A percentile compares a stretch with the other conserved stretches of the same genome.
phyloP scores from a whole-genome alignment of 495 filamentous ascomycete genomes.

The Aspergillus baeticus region DNA sequence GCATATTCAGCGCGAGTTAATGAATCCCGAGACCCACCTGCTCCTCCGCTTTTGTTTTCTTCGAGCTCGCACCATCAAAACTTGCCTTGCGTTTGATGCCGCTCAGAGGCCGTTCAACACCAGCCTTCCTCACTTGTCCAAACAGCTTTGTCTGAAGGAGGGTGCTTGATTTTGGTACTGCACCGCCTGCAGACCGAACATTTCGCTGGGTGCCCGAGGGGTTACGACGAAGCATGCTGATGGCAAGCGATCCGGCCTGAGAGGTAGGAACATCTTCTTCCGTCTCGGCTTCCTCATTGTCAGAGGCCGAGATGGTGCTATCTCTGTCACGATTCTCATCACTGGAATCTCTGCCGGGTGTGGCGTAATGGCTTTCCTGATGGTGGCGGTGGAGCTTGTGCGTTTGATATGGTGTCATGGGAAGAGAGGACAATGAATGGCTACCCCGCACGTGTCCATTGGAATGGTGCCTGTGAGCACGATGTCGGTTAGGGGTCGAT shows the following conservation, averaged over 20 bases:
- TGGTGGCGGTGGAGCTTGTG: conserved; percentile 36
- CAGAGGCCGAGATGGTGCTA: conserved; percentile 85
- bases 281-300: conserved; percentile 61
- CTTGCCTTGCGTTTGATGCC: conserved; percentile 60
- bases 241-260: conserved; percentile 49
- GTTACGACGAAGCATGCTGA: conserved; percentile 50
- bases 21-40: conserved; percentile 61
- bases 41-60: conserved; percentile 57
- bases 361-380: conserved; percentile 52
- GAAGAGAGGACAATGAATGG: conserved; percentile 79
- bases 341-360: conserved; percentile 54
- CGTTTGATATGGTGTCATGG: conserved; percentile 64
- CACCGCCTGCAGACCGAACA: conserved; percentile 17
- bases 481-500: conserved; percentile 53
- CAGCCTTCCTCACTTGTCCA: conserved; percentile 62
- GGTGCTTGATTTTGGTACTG: conserved; percentile 38
- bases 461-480: conserved; percentile 45
- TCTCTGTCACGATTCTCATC: conserved; percentile 65
- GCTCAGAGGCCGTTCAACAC: conserved; percentile 33
- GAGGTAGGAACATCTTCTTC: conserved; percentile 56
- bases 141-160: conserved; percentile 67
- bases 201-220: conserved; percentile 25
- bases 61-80: conserved; percentile 49
- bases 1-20: conserved; percentile 40
- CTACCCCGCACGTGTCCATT: conserved; percentile 62